Evolutionary conservation across 2,329 filamentous ascomycete genomes (phyloP).

Genomic region (Didymella keratinophila): DNA sequence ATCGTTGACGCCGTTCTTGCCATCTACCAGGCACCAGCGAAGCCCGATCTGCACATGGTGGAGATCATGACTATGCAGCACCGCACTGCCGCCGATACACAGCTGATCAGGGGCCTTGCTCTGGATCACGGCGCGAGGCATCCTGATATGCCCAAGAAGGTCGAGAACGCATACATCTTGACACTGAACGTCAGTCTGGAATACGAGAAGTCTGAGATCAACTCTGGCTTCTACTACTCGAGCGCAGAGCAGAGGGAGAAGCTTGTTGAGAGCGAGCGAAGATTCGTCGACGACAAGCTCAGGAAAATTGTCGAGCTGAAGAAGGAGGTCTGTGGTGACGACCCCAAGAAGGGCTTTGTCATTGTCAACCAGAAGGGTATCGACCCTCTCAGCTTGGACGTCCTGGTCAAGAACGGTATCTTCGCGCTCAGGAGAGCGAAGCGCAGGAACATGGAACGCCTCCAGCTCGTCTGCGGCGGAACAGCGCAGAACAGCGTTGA

Average conservation of each 20-base stretch:
- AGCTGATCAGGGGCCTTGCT: slow-evolving; percentile 90
- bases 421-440: slow-evolving; percentile 93
- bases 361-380: slow-evolving; percentile 99
- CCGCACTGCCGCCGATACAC: slow-evolving; percentile 92
- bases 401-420: slow-evolving; percentile 97
- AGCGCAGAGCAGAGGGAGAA: slow-evolving; percentile 97
- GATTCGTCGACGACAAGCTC: slow-evolving; percentile 94
- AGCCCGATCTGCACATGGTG: slow-evolving; percentile 98
- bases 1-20: slow-evolving; percentile 96
- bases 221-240: slow-evolving; percentile 98
- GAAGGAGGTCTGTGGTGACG: slow-evolving; percentile 94
- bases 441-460: slow-evolving; percentile 97
- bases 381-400: slow-evolving; percentile 92
- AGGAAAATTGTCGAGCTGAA: slow-evolving; percentile 98
- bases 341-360: slow-evolving; percentile 94
- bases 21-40: slow-evolving; percentile 87
- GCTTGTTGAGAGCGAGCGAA: slow-evolving; percentile 94
- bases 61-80: slow-evolving; percentile 99
- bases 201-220: slow-evolving; percentile 99
- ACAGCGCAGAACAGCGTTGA: slow-evolving; percentile 95
- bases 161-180: slow-evolving; percentile 94
- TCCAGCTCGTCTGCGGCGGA: slow-evolving; percentile 94
- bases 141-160: slow-evolving; percentile 96
- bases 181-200: slow-evolving; percentile 96
- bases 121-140: slow-evolving; percentile 95